Evolutionary conservation across 1,139 yeast genomes (phyloP).

Genomic region (Scheffersomyces parashehatae): DNA sequence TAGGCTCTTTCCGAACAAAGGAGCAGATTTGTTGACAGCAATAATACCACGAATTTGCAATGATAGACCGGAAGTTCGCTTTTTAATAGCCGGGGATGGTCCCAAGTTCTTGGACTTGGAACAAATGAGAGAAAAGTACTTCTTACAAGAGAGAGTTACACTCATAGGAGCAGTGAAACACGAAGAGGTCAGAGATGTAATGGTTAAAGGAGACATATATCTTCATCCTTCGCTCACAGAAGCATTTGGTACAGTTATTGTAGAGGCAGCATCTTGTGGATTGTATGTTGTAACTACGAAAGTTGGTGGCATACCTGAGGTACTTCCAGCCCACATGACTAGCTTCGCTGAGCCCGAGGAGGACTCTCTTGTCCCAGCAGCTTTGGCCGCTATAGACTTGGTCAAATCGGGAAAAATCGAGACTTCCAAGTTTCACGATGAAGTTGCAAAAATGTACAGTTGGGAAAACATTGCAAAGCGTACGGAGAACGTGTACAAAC

Average conservation of each 20-base stretch:
- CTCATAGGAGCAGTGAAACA: constrained; percentile 87
- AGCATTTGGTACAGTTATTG: constrained; percentile 96
- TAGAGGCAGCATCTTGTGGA: constrained; percentile 98
- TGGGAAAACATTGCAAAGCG: constrained; percentile 89
- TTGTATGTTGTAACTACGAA: constrained; percentile 89
- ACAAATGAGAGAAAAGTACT: constrained; percentile 88
- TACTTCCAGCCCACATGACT: constrained; percentile 90
- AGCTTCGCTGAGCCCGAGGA: constrained; percentile 85
- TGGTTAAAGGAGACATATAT: constrained; percentile 93
- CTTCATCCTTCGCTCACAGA: constrained; percentile 93
- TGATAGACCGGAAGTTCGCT: constrained; percentile 63
- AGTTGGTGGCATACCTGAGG: constrained; percentile 98
- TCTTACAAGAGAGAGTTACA: constrained; percentile 84
- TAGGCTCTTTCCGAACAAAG: constrained; percentile 92
- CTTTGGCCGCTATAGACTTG: constrained; percentile 62
- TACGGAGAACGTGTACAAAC: constrained; percentile 78
- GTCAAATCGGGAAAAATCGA: constrained; percentile 62
- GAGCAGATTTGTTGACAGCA: constrained; percentile 85
- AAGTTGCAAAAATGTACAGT: constrained; percentile 81
- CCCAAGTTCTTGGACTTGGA: constrained; percentile 92
- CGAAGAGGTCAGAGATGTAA: constrained; percentile 88
- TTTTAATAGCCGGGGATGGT: constrained; percentile 94
- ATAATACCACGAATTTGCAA: constrained; percentile 83
- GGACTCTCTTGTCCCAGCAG: constrained; percentile 71
- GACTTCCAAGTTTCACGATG: constrained; percentile 74